A percentile compares a stretch with the other conserved stretches of the same genome.
Evolutionary conservation across 345 rosid genomes (phyloP).

Genomic region (Kandelia obovata): DNA sequence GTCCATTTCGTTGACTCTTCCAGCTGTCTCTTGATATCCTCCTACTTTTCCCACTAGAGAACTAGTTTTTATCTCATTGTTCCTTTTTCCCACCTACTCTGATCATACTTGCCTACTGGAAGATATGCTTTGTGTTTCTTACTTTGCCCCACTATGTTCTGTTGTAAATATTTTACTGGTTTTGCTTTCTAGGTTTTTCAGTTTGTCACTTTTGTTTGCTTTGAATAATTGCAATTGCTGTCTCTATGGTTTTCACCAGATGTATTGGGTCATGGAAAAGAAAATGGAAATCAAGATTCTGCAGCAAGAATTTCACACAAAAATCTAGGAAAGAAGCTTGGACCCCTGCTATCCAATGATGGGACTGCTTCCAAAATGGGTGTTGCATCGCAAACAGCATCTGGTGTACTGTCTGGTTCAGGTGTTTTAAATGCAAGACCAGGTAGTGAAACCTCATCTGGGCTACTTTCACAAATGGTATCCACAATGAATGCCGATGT

Average conservation of each 20-base stretch:
- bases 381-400: slow-evolving; percentile 82
- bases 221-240: not conserved
- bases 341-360: slow-evolving; percentile 45
- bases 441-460: slow-evolving; percentile 93
- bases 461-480: slow-evolving; percentile 86
- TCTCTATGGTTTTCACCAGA: slow-evolving; percentile 47
- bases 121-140: not conserved
- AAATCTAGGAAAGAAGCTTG: slow-evolving; percentile 58
- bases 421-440: slow-evolving; percentile 96
- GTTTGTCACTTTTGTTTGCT: not conserved
- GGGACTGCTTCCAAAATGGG: slow-evolving; percentile 79
- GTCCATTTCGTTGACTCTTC: not conserved
- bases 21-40: not conserved
- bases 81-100: too few species aligned
- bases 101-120: not conserved
- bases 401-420: slow-evolving; percentile 94
- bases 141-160: not conserved
- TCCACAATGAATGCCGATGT: slow-evolving; percentile 90
- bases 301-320: slow-evolving; percentile 58
- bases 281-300: slow-evolving; percentile 67
- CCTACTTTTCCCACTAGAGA: not conserved
- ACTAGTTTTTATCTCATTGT: not conserved
- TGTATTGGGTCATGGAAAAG: slow-evolving; percentile 79
- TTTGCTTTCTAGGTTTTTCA: not conserved
- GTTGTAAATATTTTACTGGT: too few species aligned